A percentile compares a stretch with the other conserved stretches of the same genome.
These are phyloP conservation scores for Cryoendolithus antarcticus DNA, from an alignment of 2,329 filamentous ascomycete species.

Conservation along the genomic window DNA sequence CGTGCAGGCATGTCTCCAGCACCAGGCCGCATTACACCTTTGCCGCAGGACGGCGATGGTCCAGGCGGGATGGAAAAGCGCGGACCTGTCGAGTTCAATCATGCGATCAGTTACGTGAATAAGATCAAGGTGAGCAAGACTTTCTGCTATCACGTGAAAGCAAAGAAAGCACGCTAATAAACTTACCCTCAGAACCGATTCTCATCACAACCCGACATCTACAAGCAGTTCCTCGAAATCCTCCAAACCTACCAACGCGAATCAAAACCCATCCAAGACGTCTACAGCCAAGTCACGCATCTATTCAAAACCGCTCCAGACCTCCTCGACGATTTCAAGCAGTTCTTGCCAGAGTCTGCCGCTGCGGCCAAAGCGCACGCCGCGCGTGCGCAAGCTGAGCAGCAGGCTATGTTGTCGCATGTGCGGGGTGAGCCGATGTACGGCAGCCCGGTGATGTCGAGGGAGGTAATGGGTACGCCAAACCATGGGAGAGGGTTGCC, in stretches of 20 bases:
- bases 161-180: no score
- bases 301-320: constrained; percentile 90
- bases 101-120: constrained; percentile 98
- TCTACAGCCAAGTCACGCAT: constrained; percentile 91
- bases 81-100: constrained; percentile 95
- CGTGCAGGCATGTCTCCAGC: constrained; percentile 38
- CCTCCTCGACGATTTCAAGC: constrained; percentile 94
- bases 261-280: constrained; percentile 95
- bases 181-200: constrained; percentile 67
- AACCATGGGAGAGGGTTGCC: constrained; percentile 37
- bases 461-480: constrained; percentile 26
- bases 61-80: constrained; percentile 58
- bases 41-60: background rate
- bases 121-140: constrained; percentile 77
- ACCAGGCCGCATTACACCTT: constrained; percentile 33
- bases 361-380: constrained; percentile 48
- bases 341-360: constrained; percentile 87
- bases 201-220: constrained; percentile 91
- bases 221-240: constrained; percentile 98
- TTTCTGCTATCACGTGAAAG: no score
- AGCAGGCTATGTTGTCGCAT: constrained; percentile 54
- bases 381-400: constrained; percentile 52
- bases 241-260: constrained; percentile 96
- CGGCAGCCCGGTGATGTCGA: constrained; percentile 23
- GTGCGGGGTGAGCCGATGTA: constrained; percentile 42